Evolutionary conservation across 768 basidiomycete genomes (phyloP).

Genomic region (Melanogaster broomeanus): DNA sequence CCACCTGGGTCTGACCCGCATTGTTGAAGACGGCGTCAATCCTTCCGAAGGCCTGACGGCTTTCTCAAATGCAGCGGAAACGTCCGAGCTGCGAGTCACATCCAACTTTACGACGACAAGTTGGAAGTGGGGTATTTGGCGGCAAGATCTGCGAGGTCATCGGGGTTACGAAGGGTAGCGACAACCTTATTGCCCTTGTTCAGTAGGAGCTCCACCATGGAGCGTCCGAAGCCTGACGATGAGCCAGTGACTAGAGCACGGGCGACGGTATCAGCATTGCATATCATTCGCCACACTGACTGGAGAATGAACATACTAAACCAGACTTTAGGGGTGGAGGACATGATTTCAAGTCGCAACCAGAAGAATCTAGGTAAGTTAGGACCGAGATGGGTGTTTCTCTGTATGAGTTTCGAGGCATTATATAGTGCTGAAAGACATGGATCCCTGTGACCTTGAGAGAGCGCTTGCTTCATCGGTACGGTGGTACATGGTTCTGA

Average conservation of each 20-base stretch:
- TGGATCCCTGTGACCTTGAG: too few species aligned
- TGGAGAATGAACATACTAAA: neutral
- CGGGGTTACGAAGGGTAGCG: conserved; percentile 45
- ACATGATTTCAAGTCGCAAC: too few species aligned
- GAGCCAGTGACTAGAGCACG: conserved; percentile 43
- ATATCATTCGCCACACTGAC: neutral
- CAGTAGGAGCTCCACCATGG: conserved; percentile 36
- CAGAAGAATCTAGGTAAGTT: too few species aligned
- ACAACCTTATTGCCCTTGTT: conserved; percentile 40
- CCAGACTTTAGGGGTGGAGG: neutral
- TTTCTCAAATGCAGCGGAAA: conserved; percentile 34
- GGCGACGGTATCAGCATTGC: neutral
- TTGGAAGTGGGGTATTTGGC: conserved; percentile 22
- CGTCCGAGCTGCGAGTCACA: conserved; percentile 34
- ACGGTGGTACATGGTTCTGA: too few species aligned
- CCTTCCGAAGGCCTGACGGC: conserved; percentile 31
- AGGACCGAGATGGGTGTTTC: too few species aligned
- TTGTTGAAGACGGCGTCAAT: conserved; percentile 34
- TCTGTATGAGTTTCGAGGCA: too few species aligned
- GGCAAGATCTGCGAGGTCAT: conserved; percentile 27
- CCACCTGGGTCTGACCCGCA: conserved; percentile 23
- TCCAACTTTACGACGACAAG: conserved; percentile 44
- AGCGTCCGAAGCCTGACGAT: conserved; percentile 42
- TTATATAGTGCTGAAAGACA: too few species aligned
- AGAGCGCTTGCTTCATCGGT: too few species aligned